phyloP scores from a whole-genome alignment of 441 rosid genomes.

The Gossypium trilobum region DNA sequence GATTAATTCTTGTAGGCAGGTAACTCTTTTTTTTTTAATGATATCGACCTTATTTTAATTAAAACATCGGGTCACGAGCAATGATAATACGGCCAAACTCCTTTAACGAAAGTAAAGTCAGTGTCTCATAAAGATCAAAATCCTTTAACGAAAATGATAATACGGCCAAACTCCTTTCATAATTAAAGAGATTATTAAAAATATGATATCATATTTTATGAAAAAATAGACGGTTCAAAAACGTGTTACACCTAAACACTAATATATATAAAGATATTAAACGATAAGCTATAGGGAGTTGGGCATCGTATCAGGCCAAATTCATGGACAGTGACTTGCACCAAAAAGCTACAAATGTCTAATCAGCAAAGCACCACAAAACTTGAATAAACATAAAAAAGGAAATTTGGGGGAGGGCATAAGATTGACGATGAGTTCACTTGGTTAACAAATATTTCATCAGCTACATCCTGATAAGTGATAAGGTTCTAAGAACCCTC shows the following conservation, averaged over 20 bases:
- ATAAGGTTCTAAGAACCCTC: constrained; percentile 5
- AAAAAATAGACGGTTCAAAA: no score
- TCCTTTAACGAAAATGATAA: not conserved
- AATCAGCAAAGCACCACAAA: not conserved
- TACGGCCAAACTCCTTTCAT: not conserved
- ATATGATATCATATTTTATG: not conserved
- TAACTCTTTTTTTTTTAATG: not conserved
- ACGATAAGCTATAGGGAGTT: not conserved
- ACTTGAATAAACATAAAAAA: not conserved
- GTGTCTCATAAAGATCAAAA: not conserved
- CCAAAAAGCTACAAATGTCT: not conserved
- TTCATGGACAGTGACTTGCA: not conserved
- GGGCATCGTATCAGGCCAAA: not conserved
- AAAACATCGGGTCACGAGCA: not conserved
- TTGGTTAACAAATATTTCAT: constrained; percentile 2
- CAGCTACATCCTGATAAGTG: constrained; percentile 8
- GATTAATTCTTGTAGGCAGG: no score
- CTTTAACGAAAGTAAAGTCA: not conserved
- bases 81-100: no score
- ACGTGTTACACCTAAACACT: not conserved
- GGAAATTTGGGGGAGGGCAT: constrained; percentile 6
- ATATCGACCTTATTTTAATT: not conserved
- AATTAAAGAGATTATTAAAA: no score
- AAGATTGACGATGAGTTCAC: not conserved
- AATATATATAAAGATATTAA: not conserved